Base-by-base conservation (phyloP, 2,329 filamentous ascomycete species). In the Lachnellula cervina region DNA sequence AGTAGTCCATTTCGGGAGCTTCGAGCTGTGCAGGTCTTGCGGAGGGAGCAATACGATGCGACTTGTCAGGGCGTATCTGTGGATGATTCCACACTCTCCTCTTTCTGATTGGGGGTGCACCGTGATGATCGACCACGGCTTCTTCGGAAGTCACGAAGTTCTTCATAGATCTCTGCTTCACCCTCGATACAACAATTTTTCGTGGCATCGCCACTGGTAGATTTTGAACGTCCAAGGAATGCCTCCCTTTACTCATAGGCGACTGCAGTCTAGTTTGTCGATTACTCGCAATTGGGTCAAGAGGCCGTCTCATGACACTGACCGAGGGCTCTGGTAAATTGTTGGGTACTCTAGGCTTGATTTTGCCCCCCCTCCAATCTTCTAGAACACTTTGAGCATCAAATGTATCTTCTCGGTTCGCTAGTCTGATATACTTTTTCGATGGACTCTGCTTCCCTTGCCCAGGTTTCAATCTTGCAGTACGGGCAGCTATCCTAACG, bases 401-500 rank as follows among this genome's bases (percentile, higher is more conserved):
- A 17, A 82, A 59, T 57, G 84, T 82, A 63, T 87, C 84, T 60
- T 73, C 72, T n/a, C 81, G 77, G 32, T 76, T 83, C 21, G 80
- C 81, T n/a, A 87, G 72, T 54, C 77, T 76, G 57, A 87, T 83
- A n/a, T 72, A 68, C 64, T 87, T 87, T 44, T 65, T 73, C 0
- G 70, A 71, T 1, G 81, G 82, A 52, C 77, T 84, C 6, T 78
- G 74, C 64, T 80, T 79, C 16, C 83, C 83, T 59, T 78, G 72
- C 13, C 76, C 74, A 25, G 59, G 64, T 35, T 74, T 76, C 51
- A 69, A 73, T 52, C 71, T 78, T 4, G 77, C 82, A 51, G 80
- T 75, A 16, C 84, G 80, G 44, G 81, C 82, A 50, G 84, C 84
- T 64, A 87, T 76, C 57, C 76, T 82, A 35, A 87, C 70, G 59